Evolutionary conservation across 805 yeast species (phyloP).

Genomic region (Lachancea quebecensis): DNA sequence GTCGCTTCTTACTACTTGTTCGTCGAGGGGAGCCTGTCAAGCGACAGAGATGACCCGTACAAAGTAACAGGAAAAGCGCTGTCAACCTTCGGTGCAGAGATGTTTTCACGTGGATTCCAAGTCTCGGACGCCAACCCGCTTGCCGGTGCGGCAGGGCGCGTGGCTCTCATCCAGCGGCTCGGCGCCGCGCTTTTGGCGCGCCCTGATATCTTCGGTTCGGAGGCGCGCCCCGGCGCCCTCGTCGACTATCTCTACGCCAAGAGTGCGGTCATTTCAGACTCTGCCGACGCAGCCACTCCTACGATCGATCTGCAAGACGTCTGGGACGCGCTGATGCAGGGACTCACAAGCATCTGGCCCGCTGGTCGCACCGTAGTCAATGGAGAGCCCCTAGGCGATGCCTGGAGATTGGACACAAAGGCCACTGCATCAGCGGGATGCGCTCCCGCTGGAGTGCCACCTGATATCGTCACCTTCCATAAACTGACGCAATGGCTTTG

Average conservation of each 20-base stretch:
- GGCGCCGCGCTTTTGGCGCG: constrained; percentile 41
- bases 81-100: constrained; percentile 29
- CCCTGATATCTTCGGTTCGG: constrained; percentile 39
- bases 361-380: constrained; percentile 45
- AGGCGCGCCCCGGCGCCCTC: constrained; percentile 47
- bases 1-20: constrained; percentile 54
- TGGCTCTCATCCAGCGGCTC: constrained; percentile 39
- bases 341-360: constrained; percentile 56
- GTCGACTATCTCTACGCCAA: constrained; percentile 39
- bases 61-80: constrained; percentile 42
- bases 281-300: constrained; percentile 8
- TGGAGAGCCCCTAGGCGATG: constrained; percentile 53
- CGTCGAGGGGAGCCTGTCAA: constrained; percentile 40
- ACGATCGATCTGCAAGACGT: constrained; percentile 39
- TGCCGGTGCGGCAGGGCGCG: constrained; percentile 50
- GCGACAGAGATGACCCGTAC: constrained; percentile 30
- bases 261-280: constrained; percentile 4
- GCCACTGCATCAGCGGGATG: constrained; percentile 22
- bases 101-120: constrained; percentile 42
- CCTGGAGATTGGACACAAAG: constrained; percentile 44
- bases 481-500: constrained; percentile 64
- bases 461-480: constrained; percentile 52
- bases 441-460: constrained; percentile 23
- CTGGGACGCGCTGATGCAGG: constrained; percentile 53
- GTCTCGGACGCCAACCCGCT: constrained; percentile 41